A percentile compares a stretch with the other conserved stretches of the same genome.
phyloP scores from a whole-genome alignment of 2,329 filamentous ascomycete species.

The Alternaria sp. region DNA sequence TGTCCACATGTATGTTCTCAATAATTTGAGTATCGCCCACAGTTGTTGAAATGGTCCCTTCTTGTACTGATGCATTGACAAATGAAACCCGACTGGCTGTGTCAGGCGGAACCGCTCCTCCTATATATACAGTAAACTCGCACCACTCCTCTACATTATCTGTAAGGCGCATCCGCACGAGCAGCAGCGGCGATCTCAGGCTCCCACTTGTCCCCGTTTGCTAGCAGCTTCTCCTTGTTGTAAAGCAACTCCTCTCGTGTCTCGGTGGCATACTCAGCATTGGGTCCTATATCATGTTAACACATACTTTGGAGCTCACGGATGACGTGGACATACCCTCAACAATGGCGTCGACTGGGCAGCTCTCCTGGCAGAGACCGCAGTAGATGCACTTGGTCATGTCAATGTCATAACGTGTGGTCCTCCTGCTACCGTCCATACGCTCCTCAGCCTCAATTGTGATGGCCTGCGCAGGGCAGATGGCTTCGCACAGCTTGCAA shows the following conservation, averaged over 20 bases:
- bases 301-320: neutral
- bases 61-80: slow-evolving; percentile 23
- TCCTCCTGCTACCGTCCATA: slow-evolving; percentile 91
- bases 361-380: slow-evolving; percentile 98
- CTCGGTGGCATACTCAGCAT: slow-evolving; percentile 78
- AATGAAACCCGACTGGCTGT: slow-evolving; percentile 35
- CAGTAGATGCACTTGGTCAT: slow-evolving; percentile 99
- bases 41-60: neutral
- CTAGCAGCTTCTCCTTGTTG: slow-evolving; percentile 93
- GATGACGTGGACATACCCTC: slow-evolving; percentile 61
- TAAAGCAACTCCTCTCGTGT: slow-evolving; percentile 93
- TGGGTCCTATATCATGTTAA: slow-evolving; percentile 61
- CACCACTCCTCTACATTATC: slow-evolving; percentile 36
- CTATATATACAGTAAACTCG: slow-evolving; percentile 45
- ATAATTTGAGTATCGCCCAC: neutral
- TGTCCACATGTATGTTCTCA: neutral
- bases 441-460: slow-evolving; percentile 99
- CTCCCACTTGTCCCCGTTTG: slow-evolving; percentile 83
- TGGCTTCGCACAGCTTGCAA: slow-evolving; percentile 98
- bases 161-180: slow-evolving; percentile 86
- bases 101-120: slow-evolving; percentile 25
- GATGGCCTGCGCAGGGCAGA: slow-evolving; percentile 97
- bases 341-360: slow-evolving; percentile 94
- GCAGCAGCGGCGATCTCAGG: slow-evolving; percentile 92
- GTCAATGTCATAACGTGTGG: slow-evolving; percentile 98